These are phyloP conservation scores for Coleophoma eucalyptorum DNA, from an alignment of 2,329 filamentous ascomycete species.

Conservation along the genomic window DNA sequence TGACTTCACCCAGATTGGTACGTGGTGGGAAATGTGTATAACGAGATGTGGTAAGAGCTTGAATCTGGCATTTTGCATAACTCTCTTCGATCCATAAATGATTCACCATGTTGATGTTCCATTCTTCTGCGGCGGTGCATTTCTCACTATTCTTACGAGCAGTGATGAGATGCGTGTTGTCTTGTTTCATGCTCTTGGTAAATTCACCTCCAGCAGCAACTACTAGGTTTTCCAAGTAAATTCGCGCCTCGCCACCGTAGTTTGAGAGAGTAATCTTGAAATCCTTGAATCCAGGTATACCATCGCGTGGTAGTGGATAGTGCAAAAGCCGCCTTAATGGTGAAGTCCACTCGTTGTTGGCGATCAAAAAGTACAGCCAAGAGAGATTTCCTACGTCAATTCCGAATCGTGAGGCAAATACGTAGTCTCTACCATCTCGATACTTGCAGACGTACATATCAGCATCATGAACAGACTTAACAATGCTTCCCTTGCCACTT, in stretches of 20 bases:
- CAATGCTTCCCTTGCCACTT: slow-evolving; percentile 67
- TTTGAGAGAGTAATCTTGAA: slow-evolving; percentile 88
- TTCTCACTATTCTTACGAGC: slow-evolving; percentile 90
- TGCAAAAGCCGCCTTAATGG: slow-evolving; percentile 81
- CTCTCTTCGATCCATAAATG: slow-evolving; percentile 98
- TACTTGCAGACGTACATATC: slow-evolving; percentile 87
- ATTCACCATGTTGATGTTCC: slow-evolving; percentile 86
- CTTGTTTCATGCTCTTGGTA: slow-evolving; percentile 90
- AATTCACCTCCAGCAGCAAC: slow-evolving; percentile 80
- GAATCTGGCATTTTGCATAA: slow-evolving; percentile 81
- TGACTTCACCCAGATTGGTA: slow-evolving; percentile 89
- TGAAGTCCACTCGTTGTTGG: slow-evolving; percentile 83
- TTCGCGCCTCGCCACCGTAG: slow-evolving; percentile 89
- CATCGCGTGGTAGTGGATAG: slow-evolving; percentile 76
- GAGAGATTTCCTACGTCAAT: slow-evolving; percentile 89
- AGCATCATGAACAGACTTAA: slow-evolving; percentile 61
- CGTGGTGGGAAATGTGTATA: slow-evolving; percentile 85
- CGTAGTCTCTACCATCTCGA: slow-evolving; percentile 76
- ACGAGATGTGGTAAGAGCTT: slow-evolving; percentile 66
- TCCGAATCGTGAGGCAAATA: slow-evolving; percentile 67
- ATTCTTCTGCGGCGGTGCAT: slow-evolving; percentile 86
- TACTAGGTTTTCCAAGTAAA: slow-evolving; percentile 91
- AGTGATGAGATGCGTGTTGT: slow-evolving; percentile 94
- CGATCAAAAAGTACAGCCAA: slow-evolving; percentile 92
- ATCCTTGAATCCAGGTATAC: slow-evolving; percentile 74